Base-by-base conservation (phyloP, 495 filamentous ascomycete species). In the Talaromyces adpressus region DNA sequence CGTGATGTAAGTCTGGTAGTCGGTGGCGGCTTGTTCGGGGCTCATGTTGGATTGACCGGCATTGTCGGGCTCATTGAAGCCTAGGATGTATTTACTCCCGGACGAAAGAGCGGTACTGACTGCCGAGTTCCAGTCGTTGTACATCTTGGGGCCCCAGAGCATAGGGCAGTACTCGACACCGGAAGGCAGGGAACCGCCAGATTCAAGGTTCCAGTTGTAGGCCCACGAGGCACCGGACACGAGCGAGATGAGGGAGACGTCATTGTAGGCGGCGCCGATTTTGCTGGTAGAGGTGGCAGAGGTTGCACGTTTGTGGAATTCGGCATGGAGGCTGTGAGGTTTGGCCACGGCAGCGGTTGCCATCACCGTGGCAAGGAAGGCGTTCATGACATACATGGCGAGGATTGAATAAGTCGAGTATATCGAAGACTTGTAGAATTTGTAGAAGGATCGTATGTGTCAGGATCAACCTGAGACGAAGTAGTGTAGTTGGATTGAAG, bases 1-100 rank as follows among this genome's bases (percentile, higher is more conserved):
- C 67, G 86, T 81, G 86, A 97, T 90, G 76, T 88, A 85, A 61
- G 79, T 66, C 64, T 76, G 81, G 77, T 87, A 92, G 59, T 71
- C 80, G 8, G 61, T 57, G 41, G 87, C 92, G 45, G 91, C 91
- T 4, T 73, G 74, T 36, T 74, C 66, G 39, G 86, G 81, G 36
- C 74, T 70, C 77, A 95, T 79, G 79, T 87, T 84, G 67, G 91
- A 80, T 75, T 95, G 91, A 2, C 66, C 68, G 22, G 67, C 3
- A 57, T 81, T 79, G 68, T 97, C 92, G 51, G 91, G 91, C 81
- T 97, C 92, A 84, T 97, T 97, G 87, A 96, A 93, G 67, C 83
- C 80, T 65, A 97, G 75, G 64, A 97, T 78, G 71, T 83, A 81
- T 49, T 75, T 77, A 68, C 81, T 75, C 68, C 90, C 90, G 27